phyloP scores from a whole-genome alignment of 1,284 basidiomycete species.

The Vanrija pseudolonga region DNA sequence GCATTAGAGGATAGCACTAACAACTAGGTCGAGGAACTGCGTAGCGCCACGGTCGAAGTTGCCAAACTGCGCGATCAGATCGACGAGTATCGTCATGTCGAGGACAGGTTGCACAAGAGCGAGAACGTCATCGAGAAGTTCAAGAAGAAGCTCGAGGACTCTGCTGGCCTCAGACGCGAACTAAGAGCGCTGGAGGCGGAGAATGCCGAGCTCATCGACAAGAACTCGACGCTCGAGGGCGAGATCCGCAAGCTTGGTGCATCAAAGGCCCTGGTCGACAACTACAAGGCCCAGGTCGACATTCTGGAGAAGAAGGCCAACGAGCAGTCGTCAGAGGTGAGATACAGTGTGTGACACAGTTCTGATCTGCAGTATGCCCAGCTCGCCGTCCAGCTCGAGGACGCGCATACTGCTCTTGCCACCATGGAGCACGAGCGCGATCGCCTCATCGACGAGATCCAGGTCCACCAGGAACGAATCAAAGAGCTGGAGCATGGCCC shows the following conservation, averaged over 20 bases:
- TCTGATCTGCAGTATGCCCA: conserved; percentile 53
- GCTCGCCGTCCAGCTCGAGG: conserved; percentile 71
- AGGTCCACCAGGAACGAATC: conserved; percentile 86
- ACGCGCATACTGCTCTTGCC: conserved; percentile 63
- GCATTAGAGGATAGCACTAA: neutral
- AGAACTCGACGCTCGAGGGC: conserved; percentile 83
- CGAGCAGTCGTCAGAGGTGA: conserved; percentile 23
- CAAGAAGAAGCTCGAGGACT: conserved; percentile 95
- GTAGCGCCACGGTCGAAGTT: conserved; percentile 69
- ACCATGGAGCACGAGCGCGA: conserved; percentile 63
- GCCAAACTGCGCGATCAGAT: conserved; percentile 82
- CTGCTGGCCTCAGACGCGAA: conserved; percentile 77
- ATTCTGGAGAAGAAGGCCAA: conserved; percentile 67
- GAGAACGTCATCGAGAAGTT: conserved; percentile 99
- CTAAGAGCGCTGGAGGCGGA: conserved; percentile 85
- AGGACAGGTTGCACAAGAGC: conserved; percentile 84
- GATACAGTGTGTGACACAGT: conserved; percentile 54
- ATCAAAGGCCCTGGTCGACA: conserved; percentile 83
- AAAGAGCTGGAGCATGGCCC: conserved; percentile 70
- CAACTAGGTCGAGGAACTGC: conserved; percentile 68
- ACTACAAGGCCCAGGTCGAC: conserved; percentile 78
- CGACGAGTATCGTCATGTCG: conserved; percentile 90
- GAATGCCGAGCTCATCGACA: conserved; percentile 85
- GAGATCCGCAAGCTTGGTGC: conserved; percentile 81
- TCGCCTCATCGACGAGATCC: conserved; percentile 77